These are phyloP conservation scores for Eremochloa ophiuroides DNA, from an alignment of 176 grass and related monocot genomes.

Conservation along the genomic window DNA sequence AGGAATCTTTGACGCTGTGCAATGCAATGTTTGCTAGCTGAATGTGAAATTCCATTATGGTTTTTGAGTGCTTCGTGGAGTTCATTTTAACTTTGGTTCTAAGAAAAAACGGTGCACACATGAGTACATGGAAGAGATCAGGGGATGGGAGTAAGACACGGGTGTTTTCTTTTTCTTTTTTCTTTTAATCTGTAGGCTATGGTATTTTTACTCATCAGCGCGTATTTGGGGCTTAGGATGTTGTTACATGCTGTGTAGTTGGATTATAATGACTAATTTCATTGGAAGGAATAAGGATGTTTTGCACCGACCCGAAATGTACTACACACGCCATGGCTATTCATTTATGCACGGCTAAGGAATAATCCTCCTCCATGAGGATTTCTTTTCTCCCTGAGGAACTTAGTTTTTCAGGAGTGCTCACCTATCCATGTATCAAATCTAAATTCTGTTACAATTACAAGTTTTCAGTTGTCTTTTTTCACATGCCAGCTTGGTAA, in stretches of 20 bases:
- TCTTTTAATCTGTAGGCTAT: too few species aligned
- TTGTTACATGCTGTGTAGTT: background rate
- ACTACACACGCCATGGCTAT: background rate
- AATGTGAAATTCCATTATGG: background rate
- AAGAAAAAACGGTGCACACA: background rate
- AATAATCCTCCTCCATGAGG: background rate
- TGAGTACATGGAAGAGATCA: background rate
- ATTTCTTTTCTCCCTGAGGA: background rate
- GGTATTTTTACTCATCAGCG: background rate
- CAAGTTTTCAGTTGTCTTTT: background rate
- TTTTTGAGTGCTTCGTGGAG: background rate
- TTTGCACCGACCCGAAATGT: background rate
- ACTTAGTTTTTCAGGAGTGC: background rate
- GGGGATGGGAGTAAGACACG: background rate
- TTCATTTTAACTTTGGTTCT: background rate
- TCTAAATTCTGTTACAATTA: background rate
- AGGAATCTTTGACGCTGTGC: background rate
- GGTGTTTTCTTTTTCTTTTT: background rate
- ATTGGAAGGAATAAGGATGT: background rate
- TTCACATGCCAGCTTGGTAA: background rate
- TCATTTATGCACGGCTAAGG: background rate
- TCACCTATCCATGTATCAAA: background rate
- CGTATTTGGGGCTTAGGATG: background rate
- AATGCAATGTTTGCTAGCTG: background rate
- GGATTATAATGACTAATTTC: background rate